Base-by-base conservation (phyloP, 768 basidiomycete species). In the Pulveroboletus sp. region DNA sequence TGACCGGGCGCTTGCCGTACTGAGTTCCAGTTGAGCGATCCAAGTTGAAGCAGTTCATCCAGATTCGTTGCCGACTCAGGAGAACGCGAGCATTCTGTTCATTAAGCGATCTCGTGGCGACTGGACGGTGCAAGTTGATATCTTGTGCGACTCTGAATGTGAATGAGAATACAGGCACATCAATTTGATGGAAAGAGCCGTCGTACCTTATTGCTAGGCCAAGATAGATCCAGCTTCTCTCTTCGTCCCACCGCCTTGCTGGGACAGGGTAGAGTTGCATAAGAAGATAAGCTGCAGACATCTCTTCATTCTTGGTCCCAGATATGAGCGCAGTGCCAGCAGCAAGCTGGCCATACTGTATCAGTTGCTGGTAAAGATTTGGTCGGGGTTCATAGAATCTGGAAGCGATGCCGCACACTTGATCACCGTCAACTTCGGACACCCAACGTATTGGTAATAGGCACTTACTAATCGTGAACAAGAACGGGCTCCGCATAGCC, bases 21-120 rank as follows among this genome's bases (percentile, higher is more conserved):
- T 93, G 86, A 15, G 83, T 85, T 5, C 89, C 84, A 8, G 88
- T 86, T 6, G 91, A 93, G 21, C 91, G 84, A 66, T 97, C 93
- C 37, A 95, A 72, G 67, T 93, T 91, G 71, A 86, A 90, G 68
- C 90, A 93, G 63, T 85, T 88, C 50, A 95, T 70, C 93, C 93
- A 97, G 6, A 88, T 79, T 18, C 93, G 81, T 46, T 91, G 90
- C 37, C 93, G 84, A 63, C 93, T 95, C 48, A 93, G 79, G 69
- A 93, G 81, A 70, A 93, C 88, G 36, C 93, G 80, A 7, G 86
- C 86, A 51, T 89, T 84, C 49, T 79, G 78, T 65, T 93, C 90
- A 59, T 89, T 89, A 13, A 81, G 71, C 8, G 88, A 85, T 57
- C 84, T 82, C 24, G 83, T 81, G 2, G 82, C 81, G 38, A 77